Evolutionary conservation across 1,139 yeast species (phyloP), one percentile per base, ranked within the genome.

Genomic region (Blastobotrys buckinghamii): DNA sequence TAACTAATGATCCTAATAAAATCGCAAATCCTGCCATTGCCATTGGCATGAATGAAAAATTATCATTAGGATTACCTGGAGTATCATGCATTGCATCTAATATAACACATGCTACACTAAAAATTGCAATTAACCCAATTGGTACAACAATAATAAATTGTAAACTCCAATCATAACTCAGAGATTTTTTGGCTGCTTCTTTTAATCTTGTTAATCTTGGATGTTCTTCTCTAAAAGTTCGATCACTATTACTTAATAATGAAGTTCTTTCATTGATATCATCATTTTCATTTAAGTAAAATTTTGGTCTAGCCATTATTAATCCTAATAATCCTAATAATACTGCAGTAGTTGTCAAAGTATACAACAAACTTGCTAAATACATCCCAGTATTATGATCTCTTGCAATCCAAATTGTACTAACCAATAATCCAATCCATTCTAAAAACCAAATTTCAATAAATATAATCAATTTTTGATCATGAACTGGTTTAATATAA

Each of bases 101-200:
- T 1, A 79, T 60, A 51, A 84, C 69, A 19, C 68, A 57, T 24
- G 63, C 64, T 40, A 75, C 71, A 44, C 75, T 69, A 55, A 75
- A 78, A 17, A 80, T 59, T 27, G 82, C 55, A 41, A 77, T 73
- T 1, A 80, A 69, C 0, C 82, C 71, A n/a, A 84, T 45, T 5
- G 96, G 95, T 7, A 82, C 86, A 32, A 82, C 65, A 3, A 82
- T 55, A 30, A 84, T 57, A 58, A 78, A 86, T 64, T 88, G 96
- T 24, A 86, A 57, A 8, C 82, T 74, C 96, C 96, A 88, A 59
- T 85, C 95, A 62, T 84, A 87, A 42, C 82, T 74, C 52, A 74
- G 73, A 6, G 37, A 16, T 10, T 41, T 24, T 32, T 32, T 32
- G 1, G 42, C 50, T 1, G 49, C 45, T 3, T 43, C 22, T 17